Evolutionary conservation across 352 stramenopile species (phyloP).

Genomic region (Phytophthora kernoviae): DNA sequence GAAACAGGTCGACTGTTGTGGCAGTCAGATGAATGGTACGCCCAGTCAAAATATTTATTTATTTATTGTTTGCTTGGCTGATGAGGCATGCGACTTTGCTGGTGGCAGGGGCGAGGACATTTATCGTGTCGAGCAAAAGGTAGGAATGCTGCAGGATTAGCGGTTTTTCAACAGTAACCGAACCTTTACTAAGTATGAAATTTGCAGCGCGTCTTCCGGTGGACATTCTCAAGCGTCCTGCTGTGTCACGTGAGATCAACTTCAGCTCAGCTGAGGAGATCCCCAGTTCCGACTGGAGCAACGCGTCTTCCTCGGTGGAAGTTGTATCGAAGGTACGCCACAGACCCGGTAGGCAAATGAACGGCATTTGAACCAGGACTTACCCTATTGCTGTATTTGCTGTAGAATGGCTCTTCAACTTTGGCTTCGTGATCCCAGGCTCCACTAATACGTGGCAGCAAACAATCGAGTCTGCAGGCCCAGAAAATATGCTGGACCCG

Average conservation of each 20-base stretch:
- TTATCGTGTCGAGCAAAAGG: conserved; percentile 77
- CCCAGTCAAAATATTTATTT: not conserved
- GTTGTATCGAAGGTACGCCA: conserved; percentile 86
- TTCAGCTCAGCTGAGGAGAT: conserved; percentile 93
- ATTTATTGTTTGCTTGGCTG: not conserved
- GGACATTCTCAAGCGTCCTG: conserved; percentile 88
- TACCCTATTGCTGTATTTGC: not conserved
- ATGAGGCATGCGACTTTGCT: not conserved
- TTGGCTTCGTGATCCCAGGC: conserved; percentile 95
- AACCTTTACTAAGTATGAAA: not conserved
- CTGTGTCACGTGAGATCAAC: conserved; percentile 94
- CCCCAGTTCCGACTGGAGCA: conserved; percentile 93
- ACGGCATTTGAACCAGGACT: not conserved
- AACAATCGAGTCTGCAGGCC: conserved; percentile 90
- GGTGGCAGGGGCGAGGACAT: conserved; percentile 63
- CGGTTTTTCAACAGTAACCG: not conserved
- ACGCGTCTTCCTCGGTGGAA: conserved; percentile 87
- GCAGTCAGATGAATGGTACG: conserved; percentile 82
- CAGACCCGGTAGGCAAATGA: not conserved
- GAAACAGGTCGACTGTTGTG: conserved; percentile 83
- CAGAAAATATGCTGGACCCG: conserved; percentile 90
- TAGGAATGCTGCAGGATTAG: conserved; percentile 9
- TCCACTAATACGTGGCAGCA: conserved; percentile 97
- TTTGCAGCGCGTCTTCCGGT: conserved; percentile 69
- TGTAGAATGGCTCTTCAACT: conserved; percentile 94